Evolutionary conservation across 2,329 filamentous ascomycete species (phyloP), one percentile per base, ranked within the genome.

Genomic region (Furcasterigmium furcatum): DNA sequence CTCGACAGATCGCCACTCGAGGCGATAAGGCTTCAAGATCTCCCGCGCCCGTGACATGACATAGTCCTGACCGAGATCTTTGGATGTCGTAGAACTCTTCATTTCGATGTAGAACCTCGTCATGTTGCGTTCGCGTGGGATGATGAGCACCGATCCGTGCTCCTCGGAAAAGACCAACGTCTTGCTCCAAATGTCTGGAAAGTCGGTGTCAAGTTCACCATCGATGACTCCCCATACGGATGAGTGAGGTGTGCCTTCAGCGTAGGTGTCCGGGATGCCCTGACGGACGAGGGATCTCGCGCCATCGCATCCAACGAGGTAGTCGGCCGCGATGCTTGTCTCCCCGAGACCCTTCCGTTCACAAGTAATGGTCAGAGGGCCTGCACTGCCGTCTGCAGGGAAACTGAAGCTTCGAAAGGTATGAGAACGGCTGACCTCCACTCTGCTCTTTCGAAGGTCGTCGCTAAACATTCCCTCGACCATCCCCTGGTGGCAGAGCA

Each of bases 151-250:
- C 0, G 78, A 79, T 1, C 79, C 79, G n/a, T 73, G 65, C 38
- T 68, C 61, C 44, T 79, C 71, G 5, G 74, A 77, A 43, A 77
- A 75, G 4, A 80, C 65, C 0, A 77, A 72, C 1, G 76, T 75
- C 57, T 81, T 81, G 55, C 73, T 78, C 74, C 79, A 81, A 14
- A 82, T 68, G 52, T 82, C 79, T 2, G 79, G 79, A 41, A 83
- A 83, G 51, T 82, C 71, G 2, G 79, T 81, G 13, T 80, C 76
- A 5, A 82, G 58, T 43, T 73, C 70, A 45, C 78, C 76, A 50
- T 82, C 79, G 9, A 82, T 54, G 1, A 83, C 79, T 16, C 77
- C 79, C 79, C 77, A 83, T 4, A 65, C 61, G 1, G 75, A 68
- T 14, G 40, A 35, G 14, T 44, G 47, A 0, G 47, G 47, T 14